Evolutionary conservation across 1,139 yeast species (phyloP).

Genomic region (Zygosaccharomyces sapae): DNA sequence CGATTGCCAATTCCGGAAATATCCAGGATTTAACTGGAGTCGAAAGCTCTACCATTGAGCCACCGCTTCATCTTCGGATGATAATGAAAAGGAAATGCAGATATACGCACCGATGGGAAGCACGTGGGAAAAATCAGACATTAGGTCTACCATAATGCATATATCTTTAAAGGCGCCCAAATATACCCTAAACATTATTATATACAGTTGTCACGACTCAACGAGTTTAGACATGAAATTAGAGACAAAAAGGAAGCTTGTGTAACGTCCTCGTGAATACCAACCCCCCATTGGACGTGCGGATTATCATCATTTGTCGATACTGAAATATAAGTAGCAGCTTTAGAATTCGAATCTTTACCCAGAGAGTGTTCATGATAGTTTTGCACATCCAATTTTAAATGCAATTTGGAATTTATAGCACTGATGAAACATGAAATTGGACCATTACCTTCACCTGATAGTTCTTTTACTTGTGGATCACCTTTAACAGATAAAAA

Average conservation of each 20-base stretch:
- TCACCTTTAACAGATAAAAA: constrained; percentile 46
- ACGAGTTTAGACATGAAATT: constrained; percentile 62
- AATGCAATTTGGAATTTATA: constrained; percentile 52
- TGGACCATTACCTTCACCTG: constrained; percentile 91
- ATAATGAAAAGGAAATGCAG: too few species aligned
- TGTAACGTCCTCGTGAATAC: constrained; percentile 87
- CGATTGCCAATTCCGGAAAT: constrained; percentile 41
- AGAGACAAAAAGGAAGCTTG: constrained; percentile 83
- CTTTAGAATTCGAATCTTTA: constrained; percentile 75
- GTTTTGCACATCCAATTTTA: constrained; percentile 66
- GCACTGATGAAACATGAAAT: constrained; percentile 88
- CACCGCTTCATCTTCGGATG: constrained; percentile 58
- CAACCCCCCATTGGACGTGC: constrained; percentile 82
- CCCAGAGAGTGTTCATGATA: constrained; percentile 94
- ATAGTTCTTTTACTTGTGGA: constrained; percentile 47
- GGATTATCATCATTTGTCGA: constrained; percentile 46
- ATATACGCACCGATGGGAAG: too few species aligned
- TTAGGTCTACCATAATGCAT: background rate
- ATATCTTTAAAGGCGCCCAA: too few species aligned
- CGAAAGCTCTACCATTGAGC: constrained; percentile 94
- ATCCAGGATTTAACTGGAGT: constrained; percentile 55
- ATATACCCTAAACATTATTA: background rate
- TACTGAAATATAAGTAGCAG: constrained; percentile 82
- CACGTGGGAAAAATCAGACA: background rate
- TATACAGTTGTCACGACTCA: background rate